Evolutionary conservation across 768 basidiomycete genomes (phyloP), one percentile per base, ranked within the genome.

Genomic region (Serendipita vermifera): DNA sequence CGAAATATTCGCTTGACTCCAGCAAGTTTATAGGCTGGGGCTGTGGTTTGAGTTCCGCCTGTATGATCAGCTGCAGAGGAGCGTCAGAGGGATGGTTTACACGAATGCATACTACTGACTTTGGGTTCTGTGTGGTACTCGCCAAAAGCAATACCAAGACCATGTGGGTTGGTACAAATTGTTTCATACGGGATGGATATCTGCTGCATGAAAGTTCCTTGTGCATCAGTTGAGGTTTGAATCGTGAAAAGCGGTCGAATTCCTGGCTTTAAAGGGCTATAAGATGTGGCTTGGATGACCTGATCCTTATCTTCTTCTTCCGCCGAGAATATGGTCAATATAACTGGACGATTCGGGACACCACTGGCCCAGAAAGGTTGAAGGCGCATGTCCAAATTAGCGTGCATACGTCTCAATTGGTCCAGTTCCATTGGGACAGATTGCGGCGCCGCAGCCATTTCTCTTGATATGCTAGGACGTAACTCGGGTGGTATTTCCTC

Each of bases 291-390:
- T 7, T 58, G 26, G 14, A 43, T 41, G 5, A 56, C 38, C 22
- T 59, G 55, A 38, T 55, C 54, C 24, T 46, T 33, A 3, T 59
- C 46, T 38, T 68, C 58, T 68, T 70, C 36, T 67, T 71, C 13
- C 7, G 55, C 40, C 66, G 78, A 69, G 62, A 78, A 84, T n/a
- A 92, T 63, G 20, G 78, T 72, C 3, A 92, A 62, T 14, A 77
- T 75, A 5, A 92, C 70, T 2, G 69, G 75, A 15, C 88, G 77
- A 24, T 78, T 73, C 7, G 83, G 64, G 0, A 93, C 70, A 0
- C 79, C 80, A 3, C 81, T 80, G 2, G 83, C 77, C 87, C 87
- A 92, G 68, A 94, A 91, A 0, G 83, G 80, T 46, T 77, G 79
- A 24, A 94, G 69, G 0, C 91, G 80, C 3, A 75, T 67, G 64